Evolutionary conservation across 2,329 filamentous ascomycete species (phyloP).

Genomic region (Colletotrichum limetticola): DNA sequence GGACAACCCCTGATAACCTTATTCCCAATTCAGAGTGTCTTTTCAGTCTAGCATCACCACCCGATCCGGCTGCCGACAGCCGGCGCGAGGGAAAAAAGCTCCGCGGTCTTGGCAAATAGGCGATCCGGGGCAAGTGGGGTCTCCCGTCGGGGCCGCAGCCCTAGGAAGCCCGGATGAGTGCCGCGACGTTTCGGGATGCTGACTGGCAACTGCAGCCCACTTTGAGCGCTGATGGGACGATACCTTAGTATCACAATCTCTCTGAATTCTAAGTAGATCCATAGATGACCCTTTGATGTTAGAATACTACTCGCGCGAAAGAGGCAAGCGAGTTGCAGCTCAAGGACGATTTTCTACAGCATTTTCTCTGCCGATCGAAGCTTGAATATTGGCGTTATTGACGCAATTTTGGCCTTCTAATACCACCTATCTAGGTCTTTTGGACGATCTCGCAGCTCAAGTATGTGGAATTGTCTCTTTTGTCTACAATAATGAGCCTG

Average conservation of each 20-base stretch:
- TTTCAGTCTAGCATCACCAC: not conserved
- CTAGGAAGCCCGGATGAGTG: not conserved
- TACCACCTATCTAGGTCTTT: not conserved
- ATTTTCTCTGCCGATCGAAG: not conserved
- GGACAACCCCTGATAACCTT: not conserved
- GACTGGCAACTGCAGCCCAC: not conserved
- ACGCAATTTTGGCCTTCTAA: not conserved
- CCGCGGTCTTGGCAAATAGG: not conserved
- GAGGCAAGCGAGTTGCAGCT: too few species aligned
- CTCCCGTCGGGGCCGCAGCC: not conserved
- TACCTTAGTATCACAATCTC: not conserved
- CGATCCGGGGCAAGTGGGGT: constrained; percentile 6
- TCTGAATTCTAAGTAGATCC: not conserved
- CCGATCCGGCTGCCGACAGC: not conserved
- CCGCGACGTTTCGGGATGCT: not conserved
- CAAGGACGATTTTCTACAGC: too few species aligned
- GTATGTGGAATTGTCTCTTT: not conserved
- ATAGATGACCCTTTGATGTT: not conserved
- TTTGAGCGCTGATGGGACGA: not conserved
- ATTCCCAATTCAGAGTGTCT: not conserved
- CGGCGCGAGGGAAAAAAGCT: too few species aligned
- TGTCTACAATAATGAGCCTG: not conserved
- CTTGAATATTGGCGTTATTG: not conserved
- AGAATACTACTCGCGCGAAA: not conserved
- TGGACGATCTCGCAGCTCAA: not conserved